These are phyloP conservation scores for Chytriomyces sp. DNA, from an alignment of 192 early-diverging fungal genomes.

Conservation along the genomic window DNA sequence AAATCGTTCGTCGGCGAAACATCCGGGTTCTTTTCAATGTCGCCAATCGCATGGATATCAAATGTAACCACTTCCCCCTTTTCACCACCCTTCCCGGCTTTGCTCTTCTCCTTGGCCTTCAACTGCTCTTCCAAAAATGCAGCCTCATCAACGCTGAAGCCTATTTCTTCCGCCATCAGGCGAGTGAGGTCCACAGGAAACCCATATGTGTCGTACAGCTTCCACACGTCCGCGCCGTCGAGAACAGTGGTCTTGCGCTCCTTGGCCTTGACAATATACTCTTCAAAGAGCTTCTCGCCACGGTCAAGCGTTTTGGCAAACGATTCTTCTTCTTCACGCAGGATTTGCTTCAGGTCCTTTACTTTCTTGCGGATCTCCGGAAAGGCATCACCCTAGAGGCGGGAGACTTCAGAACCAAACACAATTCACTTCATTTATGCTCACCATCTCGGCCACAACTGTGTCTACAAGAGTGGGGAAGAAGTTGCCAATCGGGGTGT, in stretches of 20 bases:
- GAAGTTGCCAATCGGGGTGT: conserved; percentile 86
- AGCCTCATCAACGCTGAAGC: conserved; percentile 78
- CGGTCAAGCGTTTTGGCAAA: conserved; percentile 97
- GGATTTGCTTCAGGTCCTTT: conserved; percentile 87
- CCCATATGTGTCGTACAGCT: conserved; percentile 98
- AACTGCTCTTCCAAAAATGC: conserved; percentile 79
- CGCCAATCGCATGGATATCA: conserved; percentile 90
- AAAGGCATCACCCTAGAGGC: conserved; percentile 87
- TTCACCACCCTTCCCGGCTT: conserved; percentile 53
- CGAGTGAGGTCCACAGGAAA: conserved; percentile 98
- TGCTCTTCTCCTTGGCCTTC: conserved; percentile 75
- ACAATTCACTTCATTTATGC: conserved; percentile 24
- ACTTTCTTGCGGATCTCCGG: conserved; percentile 83
- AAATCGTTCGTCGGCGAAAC: conserved; percentile 84
- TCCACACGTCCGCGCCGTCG: conserved; percentile 90
- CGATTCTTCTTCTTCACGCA: conserved; percentile 93
- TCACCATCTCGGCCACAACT: conserved; percentile 85
- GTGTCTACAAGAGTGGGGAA: conserved; percentile 93
- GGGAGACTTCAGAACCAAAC: conserved; percentile 15
- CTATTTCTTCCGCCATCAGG: conserved; percentile 97
- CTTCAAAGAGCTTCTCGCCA: conserved; percentile 92
- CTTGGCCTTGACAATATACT: conserved; percentile 66
- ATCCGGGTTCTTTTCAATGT: conserved; percentile 70
- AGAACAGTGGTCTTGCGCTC: conserved; percentile 63
- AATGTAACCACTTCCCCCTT: conserved; percentile 69